Percentiles rank a stretch among this genome's conserved stretches.
These are phyloP conservation scores for Hyaloperonospora arabidopsidis DNA, from an alignment of 352 stramenopile species.

Conservation along the genomic window DNA sequence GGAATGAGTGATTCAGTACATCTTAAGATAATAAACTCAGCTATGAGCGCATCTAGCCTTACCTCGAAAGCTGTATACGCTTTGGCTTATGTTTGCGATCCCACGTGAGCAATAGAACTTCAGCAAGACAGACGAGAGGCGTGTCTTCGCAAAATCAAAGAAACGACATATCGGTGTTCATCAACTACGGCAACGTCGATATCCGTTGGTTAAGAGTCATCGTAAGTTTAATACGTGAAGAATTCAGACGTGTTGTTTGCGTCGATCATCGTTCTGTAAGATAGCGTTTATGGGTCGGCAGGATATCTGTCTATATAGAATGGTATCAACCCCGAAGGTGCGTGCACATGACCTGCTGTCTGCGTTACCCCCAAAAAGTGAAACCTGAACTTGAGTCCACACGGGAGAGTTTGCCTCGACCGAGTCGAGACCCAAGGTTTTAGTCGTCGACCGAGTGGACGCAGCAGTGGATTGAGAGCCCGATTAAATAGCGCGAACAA, in stretches of 20 bases:
- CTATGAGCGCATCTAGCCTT: background rate
- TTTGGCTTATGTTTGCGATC: background rate
- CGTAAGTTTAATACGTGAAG: background rate
- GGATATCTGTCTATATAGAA: background rate
- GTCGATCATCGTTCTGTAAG: background rate
- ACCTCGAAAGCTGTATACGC: background rate
- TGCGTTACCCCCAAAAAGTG: background rate
- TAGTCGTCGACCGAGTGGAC: background rate
- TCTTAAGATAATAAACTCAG: background rate
- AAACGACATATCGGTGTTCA: background rate
- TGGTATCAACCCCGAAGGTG: background rate
- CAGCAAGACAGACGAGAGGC: background rate
- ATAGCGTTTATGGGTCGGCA: background rate
- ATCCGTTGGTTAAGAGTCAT: background rate
- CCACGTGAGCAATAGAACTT: background rate
- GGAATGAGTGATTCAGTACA: background rate
- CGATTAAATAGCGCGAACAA: background rate
- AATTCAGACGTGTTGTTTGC: background rate
- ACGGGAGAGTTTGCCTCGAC: background rate
- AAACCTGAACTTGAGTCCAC: background rate
- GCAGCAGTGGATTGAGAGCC: background rate
- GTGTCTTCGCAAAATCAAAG: background rate
- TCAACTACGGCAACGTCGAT: background rate
- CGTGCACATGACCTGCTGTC: background rate
- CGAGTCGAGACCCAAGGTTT: background rate